phyloP scores from a whole-genome alignment of 352 stramenopile genomes.

The Phytophthora meadii region DNA sequence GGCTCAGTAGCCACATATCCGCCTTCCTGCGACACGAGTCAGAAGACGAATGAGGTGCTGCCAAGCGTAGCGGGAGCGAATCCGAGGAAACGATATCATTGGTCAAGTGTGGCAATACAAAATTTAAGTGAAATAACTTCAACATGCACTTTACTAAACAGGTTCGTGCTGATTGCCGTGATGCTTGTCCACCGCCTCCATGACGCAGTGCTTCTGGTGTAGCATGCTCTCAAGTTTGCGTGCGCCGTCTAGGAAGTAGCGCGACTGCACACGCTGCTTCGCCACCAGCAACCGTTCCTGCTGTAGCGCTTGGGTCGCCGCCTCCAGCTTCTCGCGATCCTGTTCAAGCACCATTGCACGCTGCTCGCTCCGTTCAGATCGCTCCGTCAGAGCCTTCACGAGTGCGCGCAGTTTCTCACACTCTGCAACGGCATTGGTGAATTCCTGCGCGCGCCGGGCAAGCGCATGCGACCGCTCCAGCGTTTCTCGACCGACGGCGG shows the following conservation, averaged over 20 bases:
- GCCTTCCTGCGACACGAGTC: background rate
- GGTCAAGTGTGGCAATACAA: slow-evolving; percentile 35
- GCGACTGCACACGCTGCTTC: slow-evolving; percentile 80
- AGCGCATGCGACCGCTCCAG: slow-evolving; percentile 64
- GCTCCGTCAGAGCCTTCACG: slow-evolving; percentile 45
- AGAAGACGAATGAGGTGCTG: background rate
- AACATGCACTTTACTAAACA: slow-evolving; percentile 15
- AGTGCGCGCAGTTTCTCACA: slow-evolving; percentile 48
- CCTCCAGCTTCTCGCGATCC: slow-evolving; percentile 60
- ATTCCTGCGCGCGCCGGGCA: slow-evolving; percentile 46
- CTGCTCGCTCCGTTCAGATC: slow-evolving; percentile 44
- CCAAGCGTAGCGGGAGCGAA: background rate
- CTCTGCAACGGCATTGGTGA: slow-evolving; percentile 43
- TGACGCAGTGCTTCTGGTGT: slow-evolving; percentile 55
- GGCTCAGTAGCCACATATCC: slow-evolving; percentile 35
- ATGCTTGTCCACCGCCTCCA: slow-evolving; percentile 30
- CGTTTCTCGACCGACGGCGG: slow-evolving; percentile 66
- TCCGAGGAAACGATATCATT: slow-evolving; percentile 19
- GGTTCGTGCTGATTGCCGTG: no score
- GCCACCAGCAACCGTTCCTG: slow-evolving; percentile 73
- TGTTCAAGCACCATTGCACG: slow-evolving; percentile 43
- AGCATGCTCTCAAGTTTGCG: slow-evolving; percentile 68
- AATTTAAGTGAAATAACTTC: slow-evolving; percentile 35
- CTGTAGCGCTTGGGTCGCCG: slow-evolving; percentile 60
- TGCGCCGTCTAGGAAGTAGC: slow-evolving; percentile 74